Evolutionary conservation across 2,329 filamentous ascomycete species (phyloP).

Genomic region (Pochonia chlamydosporia): DNA sequence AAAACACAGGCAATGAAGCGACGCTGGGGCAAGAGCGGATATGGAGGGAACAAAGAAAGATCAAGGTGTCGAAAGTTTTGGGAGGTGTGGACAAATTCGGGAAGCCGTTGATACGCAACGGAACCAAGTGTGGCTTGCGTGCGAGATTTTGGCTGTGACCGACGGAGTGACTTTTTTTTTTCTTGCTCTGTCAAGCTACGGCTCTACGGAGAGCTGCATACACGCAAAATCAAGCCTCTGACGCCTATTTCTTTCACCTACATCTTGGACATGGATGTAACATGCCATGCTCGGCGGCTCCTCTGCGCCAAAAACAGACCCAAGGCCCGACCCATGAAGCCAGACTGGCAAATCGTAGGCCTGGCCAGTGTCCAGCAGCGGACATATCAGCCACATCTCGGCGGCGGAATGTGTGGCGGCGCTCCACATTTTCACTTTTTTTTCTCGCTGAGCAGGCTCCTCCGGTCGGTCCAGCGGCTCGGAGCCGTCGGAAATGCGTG

Average conservation of each 20-base stretch:
- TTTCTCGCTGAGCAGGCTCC: constrained; percentile 6
- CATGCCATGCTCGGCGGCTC: background rate
- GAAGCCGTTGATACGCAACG: constrained; percentile 12
- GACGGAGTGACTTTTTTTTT: background rate
- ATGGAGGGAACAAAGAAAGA: constrained; percentile 9
- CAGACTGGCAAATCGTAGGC: constrained; percentile 2
- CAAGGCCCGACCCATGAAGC: background rate
- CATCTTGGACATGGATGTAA: background rate
- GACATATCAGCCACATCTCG: constrained; percentile 11
- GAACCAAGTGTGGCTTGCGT: constrained; percentile 6
- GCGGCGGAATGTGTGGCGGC: constrained; percentile 10
- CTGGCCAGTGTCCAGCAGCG: background rate
- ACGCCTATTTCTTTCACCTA: background rate
- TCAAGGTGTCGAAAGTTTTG: constrained; percentile 7
- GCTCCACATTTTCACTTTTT: constrained; percentile 10
- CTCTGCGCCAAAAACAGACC: background rate
- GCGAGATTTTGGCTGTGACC: constrained; percentile 6
- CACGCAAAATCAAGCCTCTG: background rate
- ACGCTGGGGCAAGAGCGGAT: constrained; percentile 12
- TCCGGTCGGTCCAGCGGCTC: constrained; percentile 18
- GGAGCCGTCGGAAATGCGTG: constrained; percentile 24
- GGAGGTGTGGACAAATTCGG: constrained; percentile 15
- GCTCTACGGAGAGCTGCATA: constrained; percentile 6
- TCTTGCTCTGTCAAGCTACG: background rate
- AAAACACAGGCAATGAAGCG: constrained; percentile 18